Evolutionary conservation across 2,329 filamentous ascomycete genomes (phyloP), one percentile per base, ranked within the genome.

Genomic region (Colletotrichum lindemuthianum): DNA sequence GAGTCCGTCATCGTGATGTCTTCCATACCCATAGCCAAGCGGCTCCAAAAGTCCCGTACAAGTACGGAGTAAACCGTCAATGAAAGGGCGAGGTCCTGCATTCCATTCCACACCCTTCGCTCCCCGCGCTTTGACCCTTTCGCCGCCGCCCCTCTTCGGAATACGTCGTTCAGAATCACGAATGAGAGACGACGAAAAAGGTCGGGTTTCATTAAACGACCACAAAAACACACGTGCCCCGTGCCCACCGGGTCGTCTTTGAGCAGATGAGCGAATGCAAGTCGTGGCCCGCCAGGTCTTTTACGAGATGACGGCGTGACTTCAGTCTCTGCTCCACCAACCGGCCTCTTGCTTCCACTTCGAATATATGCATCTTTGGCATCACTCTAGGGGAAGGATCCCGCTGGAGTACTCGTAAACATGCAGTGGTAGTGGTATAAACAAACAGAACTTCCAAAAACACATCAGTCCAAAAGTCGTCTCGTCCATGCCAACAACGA

Each of bases 81-180:
- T 16, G 32, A 13, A 24, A n/a, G 12, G 41, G 43, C 4, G 6
- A 11, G 4, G n/a, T 45, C 43, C 24, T 24, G 24, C 24, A 43
- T 41, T 12, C 48, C 48, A 36, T 41, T 45, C 43, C 16, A 24
- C 15, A 2, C 49, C 16, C 34, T 15, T 45, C 39, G 10, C 24
- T 48, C 34, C 53, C 8, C 16, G 48, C 59, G 53, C 59, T 63
- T 58, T 63, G 59, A 63, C 59, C 59, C 45, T 40, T 32, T 37
- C 16, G 37, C 9, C 34, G 15, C 16, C 10, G 24, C 34, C 40
- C 16, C 32, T 36, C 49, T 45, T 11, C 16, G 16, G 36, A 37
- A 8, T 16, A 8, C 24, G 36, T 10, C 15, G 16, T 9, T 13
- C 37, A 13, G 9, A 3, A 13, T 40, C 3, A 40, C 37, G 37